Conservation (phyloP, 345 rosid genomes). For the Aquilaria malaccensis region DNA sequence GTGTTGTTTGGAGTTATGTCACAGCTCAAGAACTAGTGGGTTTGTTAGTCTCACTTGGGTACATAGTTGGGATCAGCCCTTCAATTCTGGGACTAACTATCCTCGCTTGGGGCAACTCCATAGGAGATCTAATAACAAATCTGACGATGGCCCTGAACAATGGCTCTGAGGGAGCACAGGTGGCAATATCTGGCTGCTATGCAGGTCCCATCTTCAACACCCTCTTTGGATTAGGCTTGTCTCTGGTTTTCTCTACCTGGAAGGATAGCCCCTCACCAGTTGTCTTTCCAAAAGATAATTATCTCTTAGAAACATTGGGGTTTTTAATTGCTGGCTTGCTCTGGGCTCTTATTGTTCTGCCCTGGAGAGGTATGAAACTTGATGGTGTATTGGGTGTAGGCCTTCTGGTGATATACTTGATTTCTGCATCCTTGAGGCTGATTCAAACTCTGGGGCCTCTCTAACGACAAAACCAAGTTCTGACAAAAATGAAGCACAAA, state of each 20-base stretch:
- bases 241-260: conserved; percentile 58
- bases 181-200: conserved; percentile 78
- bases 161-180: conserved; percentile 61
- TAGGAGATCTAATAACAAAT: conserved; percentile 76
- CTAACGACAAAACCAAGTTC: neutral
- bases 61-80: conserved; percentile 52
- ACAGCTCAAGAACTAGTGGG: conserved; percentile 82
- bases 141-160: conserved; percentile 62
- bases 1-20: conserved; percentile 80
- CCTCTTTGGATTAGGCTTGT: conserved; percentile 67
- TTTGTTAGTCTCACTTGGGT: conserved; percentile 59
- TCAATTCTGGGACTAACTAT: conserved; percentile 76
- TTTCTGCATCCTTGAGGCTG: conserved; percentile 49
- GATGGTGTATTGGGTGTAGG: conserved; percentile 66
- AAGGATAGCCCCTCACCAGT: conserved; percentile 40
- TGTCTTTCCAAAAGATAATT: conserved; percentile 38
- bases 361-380: conserved; percentile 60
- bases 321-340: conserved; percentile 58
- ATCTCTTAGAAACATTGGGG: conserved; percentile 65
- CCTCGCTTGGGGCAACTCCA: conserved; percentile 92
- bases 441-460: conserved; percentile 30
- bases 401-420: conserved; percentile 48
- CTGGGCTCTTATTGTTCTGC: conserved; percentile 75
- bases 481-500: neutral
- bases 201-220: conserved; percentile 88